Conservation (phyloP, 352 stramenopile genomes). For the Thraustotheca clavata region DNA sequence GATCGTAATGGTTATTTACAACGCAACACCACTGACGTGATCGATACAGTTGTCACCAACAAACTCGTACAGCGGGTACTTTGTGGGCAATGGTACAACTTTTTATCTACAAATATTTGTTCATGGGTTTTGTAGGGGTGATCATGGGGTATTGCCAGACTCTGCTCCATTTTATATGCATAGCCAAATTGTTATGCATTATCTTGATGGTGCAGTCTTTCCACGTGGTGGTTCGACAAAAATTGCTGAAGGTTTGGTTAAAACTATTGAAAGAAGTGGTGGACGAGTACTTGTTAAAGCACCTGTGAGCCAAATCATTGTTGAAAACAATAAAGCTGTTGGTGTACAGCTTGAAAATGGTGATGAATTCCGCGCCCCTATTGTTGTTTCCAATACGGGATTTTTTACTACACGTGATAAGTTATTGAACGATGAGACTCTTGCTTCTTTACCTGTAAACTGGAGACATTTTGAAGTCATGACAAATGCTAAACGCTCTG, state of each 20-base stretch:
- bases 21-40: slow-evolving; percentile 24
- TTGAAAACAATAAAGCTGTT: slow-evolving; percentile 13
- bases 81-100: slow-evolving; percentile 23
- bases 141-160: slow-evolving; percentile 23
- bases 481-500: neutral
- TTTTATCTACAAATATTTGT: neutral
- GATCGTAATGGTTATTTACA: neutral
- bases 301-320: slow-evolving; percentile 19
- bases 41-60: slow-evolving; percentile 23
- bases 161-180: slow-evolving; percentile 27
- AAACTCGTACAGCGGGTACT: slow-evolving; percentile 25
- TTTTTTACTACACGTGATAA: slow-evolving; percentile 26
- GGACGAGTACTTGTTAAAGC: slow-evolving; percentile 23
- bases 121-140: neutral
- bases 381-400: slow-evolving; percentile 23
- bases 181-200: slow-evolving; percentile 24
- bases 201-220: slow-evolving; percentile 24
- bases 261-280: slow-evolving; percentile 13
- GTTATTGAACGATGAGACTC: slow-evolving; percentile 17
- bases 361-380: slow-evolving; percentile 14
- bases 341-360: slow-evolving; percentile 22
- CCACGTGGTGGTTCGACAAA: slow-evolving; percentile 21
- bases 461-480: slow-evolving; percentile 12
- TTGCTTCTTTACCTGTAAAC: neutral
- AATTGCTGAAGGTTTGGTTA: slow-evolving; percentile 24